Evolutionary conservation across 2,329 filamentous ascomycete species (phyloP).

Genomic region (Chrysoporthe cubensis): DNA sequence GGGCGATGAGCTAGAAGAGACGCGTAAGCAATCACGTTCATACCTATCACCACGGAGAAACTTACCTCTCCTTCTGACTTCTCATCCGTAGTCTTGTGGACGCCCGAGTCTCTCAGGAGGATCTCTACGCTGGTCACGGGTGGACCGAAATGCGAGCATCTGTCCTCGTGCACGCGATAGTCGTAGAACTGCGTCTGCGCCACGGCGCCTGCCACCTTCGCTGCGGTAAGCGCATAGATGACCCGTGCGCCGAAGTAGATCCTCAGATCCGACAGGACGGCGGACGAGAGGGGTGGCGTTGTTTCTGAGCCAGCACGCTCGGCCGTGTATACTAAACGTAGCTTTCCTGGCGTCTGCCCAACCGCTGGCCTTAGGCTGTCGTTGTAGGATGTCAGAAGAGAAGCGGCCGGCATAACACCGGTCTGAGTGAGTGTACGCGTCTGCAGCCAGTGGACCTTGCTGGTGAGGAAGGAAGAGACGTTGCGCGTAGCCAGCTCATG

Average conservation of each 20-base stretch:
- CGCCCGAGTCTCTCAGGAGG: slow-evolving; percentile 66
- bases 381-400: slow-evolving; percentile 65
- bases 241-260: slow-evolving; percentile 80
- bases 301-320: slow-evolving; percentile 67
- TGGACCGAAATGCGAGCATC: slow-evolving; percentile 74
- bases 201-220: slow-evolving; percentile 87
- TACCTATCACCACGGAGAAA: slow-evolving; percentile 13
- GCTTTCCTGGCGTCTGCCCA: slow-evolving; percentile 68
- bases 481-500: slow-evolving; percentile 65
- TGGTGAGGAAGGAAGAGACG: slow-evolving; percentile 65
- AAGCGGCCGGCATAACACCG: slow-evolving; percentile 74
- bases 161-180: slow-evolving; percentile 64
- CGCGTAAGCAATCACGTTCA: slow-evolving; percentile 28
- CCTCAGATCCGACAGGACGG: slow-evolving; percentile 77
- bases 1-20: slow-evolving; percentile 63
- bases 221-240: slow-evolving; percentile 81
- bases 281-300: slow-evolving; percentile 67
- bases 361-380: slow-evolving; percentile 61
- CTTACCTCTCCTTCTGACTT: slow-evolving; percentile 66
- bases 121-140: slow-evolving; percentile 82
- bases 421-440: slow-evolving; percentile 68
- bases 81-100: slow-evolving; percentile 66
- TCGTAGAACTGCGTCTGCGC: slow-evolving; percentile 87
- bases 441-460: slow-evolving; percentile 72
- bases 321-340: slow-evolving; percentile 80